Conservation (phyloP, 768 basidiomycete genomes). For the Mycena galopus region DNA sequence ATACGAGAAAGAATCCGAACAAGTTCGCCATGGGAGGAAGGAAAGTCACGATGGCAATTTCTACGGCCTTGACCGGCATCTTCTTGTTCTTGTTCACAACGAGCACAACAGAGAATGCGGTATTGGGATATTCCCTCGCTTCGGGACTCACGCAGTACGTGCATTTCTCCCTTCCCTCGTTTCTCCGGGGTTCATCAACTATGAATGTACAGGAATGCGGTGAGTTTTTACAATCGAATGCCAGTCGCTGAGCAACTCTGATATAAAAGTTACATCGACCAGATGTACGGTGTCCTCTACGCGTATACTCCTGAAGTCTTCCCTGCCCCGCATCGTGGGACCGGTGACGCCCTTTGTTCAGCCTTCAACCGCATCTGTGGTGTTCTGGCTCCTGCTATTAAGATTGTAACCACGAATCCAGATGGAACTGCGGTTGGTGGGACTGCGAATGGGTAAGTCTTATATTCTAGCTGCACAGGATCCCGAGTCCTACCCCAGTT, state of each 20-base stretch:
- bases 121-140: conserved; percentile 62
- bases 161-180: background rate
- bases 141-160: conserved; percentile 54
- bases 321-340: conserved; percentile 68
- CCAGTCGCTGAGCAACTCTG: background rate
- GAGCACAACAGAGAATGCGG: conserved; percentile 52
- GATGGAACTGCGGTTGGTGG: conserved; percentile 45
- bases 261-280: conserved; percentile 3
- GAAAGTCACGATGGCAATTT: conserved; percentile 61
- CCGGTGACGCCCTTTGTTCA: conserved; percentile 63
- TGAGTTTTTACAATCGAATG: conserved; percentile 34
- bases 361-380: conserved; percentile 64
- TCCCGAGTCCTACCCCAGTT: background rate
- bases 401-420: conserved; percentile 56
- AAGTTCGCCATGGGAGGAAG: conserved; percentile 57
- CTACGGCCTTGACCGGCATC: conserved; percentile 58
- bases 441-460: conserved; percentile 52
- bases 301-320: conserved; percentile 74
- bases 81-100: conserved; percentile 68
- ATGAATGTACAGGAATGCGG: conserved; percentile 48
- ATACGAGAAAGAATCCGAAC: conserved; percentile 46
- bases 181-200: background rate
- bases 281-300: conserved; percentile 68
- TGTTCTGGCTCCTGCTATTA: conserved; percentile 62
- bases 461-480: background rate